Evolutionary conservation across 805 yeast genomes (phyloP).

Genomic region (Barnettozyma californica): DNA sequence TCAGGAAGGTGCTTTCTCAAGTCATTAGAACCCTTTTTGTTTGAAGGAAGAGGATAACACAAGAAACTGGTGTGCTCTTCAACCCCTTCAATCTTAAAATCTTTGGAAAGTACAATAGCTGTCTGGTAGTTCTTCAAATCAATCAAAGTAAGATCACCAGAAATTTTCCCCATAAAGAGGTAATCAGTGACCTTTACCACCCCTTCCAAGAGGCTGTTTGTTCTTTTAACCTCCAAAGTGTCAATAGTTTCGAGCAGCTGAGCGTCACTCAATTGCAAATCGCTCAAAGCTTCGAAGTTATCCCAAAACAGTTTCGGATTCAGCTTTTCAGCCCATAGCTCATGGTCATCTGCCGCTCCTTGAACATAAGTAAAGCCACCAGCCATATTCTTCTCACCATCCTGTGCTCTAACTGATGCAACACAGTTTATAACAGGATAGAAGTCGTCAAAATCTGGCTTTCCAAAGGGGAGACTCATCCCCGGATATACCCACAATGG

Average conservation of each 20-base stretch:
- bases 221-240: neutral
- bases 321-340: slow-evolving; percentile 65
- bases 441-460: slow-evolving; percentile 27
- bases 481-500: slow-evolving; percentile 73
- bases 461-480: slow-evolving; percentile 29
- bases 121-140: slow-evolving; percentile 6
- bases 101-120: slow-evolving; percentile 10
- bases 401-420: slow-evolving; percentile 57
- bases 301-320: slow-evolving; percentile 57
- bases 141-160: neutral
- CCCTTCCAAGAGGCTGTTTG: slow-evolving; percentile 4
- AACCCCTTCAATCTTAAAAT: neutral
- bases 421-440: slow-evolving; percentile 50
- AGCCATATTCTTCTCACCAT: slow-evolving; percentile 42
- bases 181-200: slow-evolving; percentile 14
- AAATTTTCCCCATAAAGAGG: slow-evolving; percentile 23
- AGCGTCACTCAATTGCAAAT: slow-evolving; percentile 26
- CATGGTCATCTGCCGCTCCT: slow-evolving; percentile 95
- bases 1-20: slow-evolving; percentile 44
- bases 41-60: slow-evolving; percentile 29
- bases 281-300: slow-evolving; percentile 27
- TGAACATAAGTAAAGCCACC: slow-evolving; percentile 63
- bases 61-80: neutral
- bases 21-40: slow-evolving; percentile 64
- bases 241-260: slow-evolving; percentile 22